Evolutionary conservation across 2,329 filamentous ascomycete genomes (phyloP), one percentile per base, ranked within the genome.

Genomic region (Penicillium sp.): DNA sequence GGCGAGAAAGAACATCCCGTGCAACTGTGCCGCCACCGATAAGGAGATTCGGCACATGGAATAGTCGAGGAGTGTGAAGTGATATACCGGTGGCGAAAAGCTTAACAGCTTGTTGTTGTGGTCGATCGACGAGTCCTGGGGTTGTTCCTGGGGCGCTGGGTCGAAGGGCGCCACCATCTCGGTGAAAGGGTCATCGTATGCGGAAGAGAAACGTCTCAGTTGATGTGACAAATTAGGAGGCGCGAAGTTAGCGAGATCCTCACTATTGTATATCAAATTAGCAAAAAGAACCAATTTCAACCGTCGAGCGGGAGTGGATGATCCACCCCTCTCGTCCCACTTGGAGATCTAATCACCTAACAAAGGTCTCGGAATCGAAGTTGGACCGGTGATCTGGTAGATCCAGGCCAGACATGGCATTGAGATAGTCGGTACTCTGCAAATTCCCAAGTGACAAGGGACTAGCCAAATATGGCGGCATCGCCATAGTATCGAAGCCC

Each of bases 31-130:
- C 27, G 81, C 78, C 62, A 87, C 77, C 27, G 83, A 84, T 54
- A 87, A 75, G 1, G 81, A 80, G 8, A 81, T 83, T 49, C 80
- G 77, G 25, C 82, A 79, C 67, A 82, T 80, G 10, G 83, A 82
- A 68, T 84, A 86, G 67, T 86, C 85, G 54, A 87, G 80, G 8
- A 88, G 73, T 2, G 80, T 80, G 64, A 84, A 87, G 54, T 83
- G 86, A 67, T 86, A 80, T 33, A 82, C 78, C 1, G 87, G 84
- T 12, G 85, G 78, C 0, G 86, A 88, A 75, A 93, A 92, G 67
- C 88, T 85, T n/a, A 93, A 82, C 25, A 92, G 81, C 73, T 92
- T 84, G 72, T 87, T 84, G 71, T 87, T 85, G 66, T 84, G 83
- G 58, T 87, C 84, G 69, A 87, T 85, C 38, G 82, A 85, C 29